Conservation (phyloP, 495 filamentous ascomycete genomes). For the Podospora fimiseda region DNA sequence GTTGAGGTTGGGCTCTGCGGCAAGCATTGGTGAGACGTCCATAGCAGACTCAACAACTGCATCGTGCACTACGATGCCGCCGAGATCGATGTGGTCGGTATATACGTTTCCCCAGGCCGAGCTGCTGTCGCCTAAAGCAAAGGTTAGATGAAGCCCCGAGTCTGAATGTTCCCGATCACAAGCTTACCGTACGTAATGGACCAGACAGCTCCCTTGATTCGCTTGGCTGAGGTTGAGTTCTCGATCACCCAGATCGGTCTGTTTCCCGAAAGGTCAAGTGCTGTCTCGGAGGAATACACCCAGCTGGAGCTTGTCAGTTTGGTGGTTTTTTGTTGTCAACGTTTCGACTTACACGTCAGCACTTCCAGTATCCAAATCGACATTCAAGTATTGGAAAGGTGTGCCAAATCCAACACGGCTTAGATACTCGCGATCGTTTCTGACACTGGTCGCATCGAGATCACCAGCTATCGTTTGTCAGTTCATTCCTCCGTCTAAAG, state of each 20-base stretch:
- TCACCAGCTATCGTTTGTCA: slow-evolving; percentile 6
- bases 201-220: slow-evolving; percentile 50
- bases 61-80: slow-evolving; percentile 46
- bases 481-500: too few relatives aligned
- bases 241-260: slow-evolving; percentile 32
- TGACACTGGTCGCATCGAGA: slow-evolving; percentile 11
- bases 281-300: slow-evolving; percentile 22
- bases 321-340: not conserved
- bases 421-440: slow-evolving; percentile 56
- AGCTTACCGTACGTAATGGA: slow-evolving; percentile 62
- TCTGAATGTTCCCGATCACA: too few relatives aligned
- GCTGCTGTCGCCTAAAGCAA: slow-evolving; percentile 24
- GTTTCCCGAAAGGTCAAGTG: not conserved
- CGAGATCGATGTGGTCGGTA: slow-evolving; percentile 31
- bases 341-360: slow-evolving; percentile 59
- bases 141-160: too few relatives aligned
- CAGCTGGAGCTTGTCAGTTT: slow-evolving; percentile 14
- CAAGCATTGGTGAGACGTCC: slow-evolving; percentile 24
- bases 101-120: slow-evolving; percentile 34
- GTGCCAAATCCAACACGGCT: slow-evolving; percentile 60
- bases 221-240: slow-evolving; percentile 56
- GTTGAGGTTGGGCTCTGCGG: slow-evolving; percentile 20
- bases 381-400: slow-evolving; percentile 55
- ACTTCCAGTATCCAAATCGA: slow-evolving; percentile 73
- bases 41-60: slow-evolving; percentile 49